A percentile compares a stretch with the other conserved stretches of the same genome.
Conservation (phyloP, 805 yeast species). For the Isabelozyma rhagii region DNA sequence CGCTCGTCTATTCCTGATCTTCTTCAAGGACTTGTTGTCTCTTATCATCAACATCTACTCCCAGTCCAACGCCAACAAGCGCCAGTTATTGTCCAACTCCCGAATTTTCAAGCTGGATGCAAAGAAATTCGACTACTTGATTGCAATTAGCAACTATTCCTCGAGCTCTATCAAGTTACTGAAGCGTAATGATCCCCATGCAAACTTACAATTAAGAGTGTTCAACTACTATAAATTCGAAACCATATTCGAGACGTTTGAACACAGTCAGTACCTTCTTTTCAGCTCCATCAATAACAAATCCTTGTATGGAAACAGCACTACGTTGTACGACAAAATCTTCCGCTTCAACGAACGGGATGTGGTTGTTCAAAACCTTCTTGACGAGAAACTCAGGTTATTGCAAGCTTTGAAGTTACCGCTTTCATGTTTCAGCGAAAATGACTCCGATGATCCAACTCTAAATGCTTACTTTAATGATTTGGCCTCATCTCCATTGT, state of each 20-base stretch:
- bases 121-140: slow-evolving; percentile 32
- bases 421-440: slow-evolving; percentile 27
- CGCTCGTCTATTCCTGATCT: slow-evolving; percentile 28
- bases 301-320: slow-evolving; percentile 18
- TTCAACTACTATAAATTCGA: slow-evolving; percentile 41
- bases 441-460: slow-evolving; percentile 4
- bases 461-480: background rate
- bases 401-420: slow-evolving; percentile 25
- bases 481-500: background rate
- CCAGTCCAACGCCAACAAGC: slow-evolving; percentile 36
- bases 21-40: slow-evolving; percentile 37
- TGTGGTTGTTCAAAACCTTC: slow-evolving; percentile 30
- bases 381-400: slow-evolving; percentile 28
- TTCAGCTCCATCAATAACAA: slow-evolving; percentile 15
- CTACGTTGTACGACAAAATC: slow-evolving; percentile 34
- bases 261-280: slow-evolving; percentile 28
- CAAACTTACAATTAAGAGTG: slow-evolving; percentile 36
- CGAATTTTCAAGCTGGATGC: slow-evolving; percentile 26
- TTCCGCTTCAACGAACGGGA: slow-evolving; percentile 38
- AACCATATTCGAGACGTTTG: slow-evolving; percentile 29
- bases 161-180: slow-evolving; percentile 32
- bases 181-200: slow-evolving; percentile 34
- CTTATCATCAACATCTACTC: slow-evolving; percentile 30
- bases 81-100: slow-evolving; percentile 31
- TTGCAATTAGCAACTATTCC: slow-evolving; percentile 41